These are phyloP conservation scores for Trichophyton schoenleinii DNA, from an alignment of 2,329 filamentous ascomycete species.

Conservation along the genomic window DNA sequence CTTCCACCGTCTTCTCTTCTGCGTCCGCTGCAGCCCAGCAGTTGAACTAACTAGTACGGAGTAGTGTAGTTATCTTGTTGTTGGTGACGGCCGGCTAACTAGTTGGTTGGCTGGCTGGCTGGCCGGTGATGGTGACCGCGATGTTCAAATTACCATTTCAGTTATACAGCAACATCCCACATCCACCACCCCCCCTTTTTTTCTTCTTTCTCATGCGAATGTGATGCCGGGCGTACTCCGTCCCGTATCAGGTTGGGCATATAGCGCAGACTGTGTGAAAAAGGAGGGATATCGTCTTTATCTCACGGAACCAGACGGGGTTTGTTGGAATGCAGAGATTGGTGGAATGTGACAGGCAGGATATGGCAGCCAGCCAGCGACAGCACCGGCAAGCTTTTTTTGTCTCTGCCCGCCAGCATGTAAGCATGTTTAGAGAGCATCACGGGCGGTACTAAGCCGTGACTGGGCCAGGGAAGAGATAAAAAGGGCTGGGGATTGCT, in stretches of 20 bases:
- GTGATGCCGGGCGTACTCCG: background rate
- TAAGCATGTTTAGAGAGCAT: background rate
- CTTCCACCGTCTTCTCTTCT: background rate
- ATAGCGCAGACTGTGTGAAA: background rate
- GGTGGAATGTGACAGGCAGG: background rate
- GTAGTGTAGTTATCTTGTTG: background rate
- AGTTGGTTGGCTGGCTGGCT: too few relatives aligned
- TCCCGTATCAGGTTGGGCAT: background rate
- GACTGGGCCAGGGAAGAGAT: background rate
- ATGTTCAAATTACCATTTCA: too few relatives aligned
- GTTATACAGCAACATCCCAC: background rate
- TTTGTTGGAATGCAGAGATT: background rate
- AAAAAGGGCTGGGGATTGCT: background rate
- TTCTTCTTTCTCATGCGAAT: background rate
- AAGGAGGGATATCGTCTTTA: background rate
- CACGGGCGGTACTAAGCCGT: background rate
- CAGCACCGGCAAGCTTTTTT: too few relatives aligned
- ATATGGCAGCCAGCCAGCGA: too few relatives aligned
- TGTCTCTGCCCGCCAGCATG: too few relatives aligned
- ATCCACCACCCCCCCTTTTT: background rate
- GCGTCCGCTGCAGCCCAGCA: background rate
- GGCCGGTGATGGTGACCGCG: too few relatives aligned
- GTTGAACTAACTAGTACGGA: background rate
- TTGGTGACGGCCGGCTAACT: background rate
- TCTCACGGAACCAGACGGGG: background rate